These are phyloP conservation scores for Saccharomyces uvarum DNA, from an alignment of 1,139 yeast species.

Conservation along the genomic window DNA sequence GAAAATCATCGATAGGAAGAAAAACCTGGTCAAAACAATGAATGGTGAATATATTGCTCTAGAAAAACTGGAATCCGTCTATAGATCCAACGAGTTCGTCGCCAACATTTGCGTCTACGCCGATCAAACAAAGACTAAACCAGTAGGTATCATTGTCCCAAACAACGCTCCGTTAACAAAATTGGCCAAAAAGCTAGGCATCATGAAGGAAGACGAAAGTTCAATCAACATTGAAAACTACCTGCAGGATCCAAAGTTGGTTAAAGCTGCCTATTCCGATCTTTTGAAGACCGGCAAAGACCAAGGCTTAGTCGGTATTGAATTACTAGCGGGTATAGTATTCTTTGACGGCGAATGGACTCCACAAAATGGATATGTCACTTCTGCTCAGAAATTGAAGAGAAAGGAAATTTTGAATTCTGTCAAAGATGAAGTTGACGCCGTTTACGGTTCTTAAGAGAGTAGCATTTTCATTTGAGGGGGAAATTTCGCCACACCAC, in stretches of 20 bases:
- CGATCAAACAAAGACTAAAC: slow-evolving; percentile 77
- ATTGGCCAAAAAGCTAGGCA: slow-evolving; percentile 47
- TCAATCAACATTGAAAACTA: slow-evolving; percentile 40
- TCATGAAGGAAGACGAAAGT: slow-evolving; percentile 41
- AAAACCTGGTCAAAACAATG: slow-evolving; percentile 88
- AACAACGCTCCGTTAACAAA: slow-evolving; percentile 58
- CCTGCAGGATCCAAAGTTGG: slow-evolving; percentile 51
- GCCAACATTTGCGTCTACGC: slow-evolving; percentile 88
- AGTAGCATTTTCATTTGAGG: not conserved
- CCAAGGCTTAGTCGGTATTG: slow-evolving; percentile 82
- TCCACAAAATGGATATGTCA: slow-evolving; percentile 87
- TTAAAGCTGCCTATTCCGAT: slow-evolving; percentile 47
- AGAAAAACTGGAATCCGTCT: slow-evolving; percentile 78
- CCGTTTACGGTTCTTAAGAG: slow-evolving; percentile 36
- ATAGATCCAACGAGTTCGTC: slow-evolving; percentile 75
- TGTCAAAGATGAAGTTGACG: slow-evolving; percentile 52
- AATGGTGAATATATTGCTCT: slow-evolving; percentile 97
- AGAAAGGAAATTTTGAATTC: slow-evolving; percentile 79
- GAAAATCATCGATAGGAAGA: slow-evolving; percentile 84
- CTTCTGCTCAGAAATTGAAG: slow-evolving; percentile 93
- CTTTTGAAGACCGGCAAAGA: slow-evolving; percentile 66
- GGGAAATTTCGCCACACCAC: not conserved
- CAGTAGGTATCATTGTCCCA: slow-evolving; percentile 84
- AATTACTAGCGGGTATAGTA: slow-evolving; percentile 70
- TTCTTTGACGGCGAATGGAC: slow-evolving; percentile 92